phyloP scores from a whole-genome alignment of 768 basidiomycete genomes.

The Jaapia argillacea region DNA sequence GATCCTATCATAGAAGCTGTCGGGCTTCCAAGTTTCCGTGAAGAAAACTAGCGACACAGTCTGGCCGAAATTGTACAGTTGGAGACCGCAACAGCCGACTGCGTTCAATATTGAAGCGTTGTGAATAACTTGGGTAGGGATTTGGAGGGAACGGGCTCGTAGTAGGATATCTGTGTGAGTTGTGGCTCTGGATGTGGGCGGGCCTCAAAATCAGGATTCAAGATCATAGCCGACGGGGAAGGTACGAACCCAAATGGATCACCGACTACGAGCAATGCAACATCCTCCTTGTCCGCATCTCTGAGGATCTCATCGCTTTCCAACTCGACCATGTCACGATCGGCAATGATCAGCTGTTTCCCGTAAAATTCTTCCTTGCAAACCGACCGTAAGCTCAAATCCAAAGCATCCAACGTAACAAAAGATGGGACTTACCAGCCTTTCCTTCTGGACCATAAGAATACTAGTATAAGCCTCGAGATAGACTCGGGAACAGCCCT shows the following conservation, averaged over 20 bases:
- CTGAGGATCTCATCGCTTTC: constrained; percentile 83
- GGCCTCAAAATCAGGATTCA: too few relatives aligned
- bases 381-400: constrained; percentile 5
- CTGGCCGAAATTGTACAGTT: constrained; percentile 98
- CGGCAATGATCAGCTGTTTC: constrained; percentile 78
- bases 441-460: constrained; percentile 82
- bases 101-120: constrained; percentile 99
- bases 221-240: too few relatives aligned
- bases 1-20: constrained; percentile 89
- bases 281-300: constrained; percentile 71
- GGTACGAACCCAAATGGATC: constrained; percentile 99
- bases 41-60: constrained; percentile 95
- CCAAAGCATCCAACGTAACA: neutral
- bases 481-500: constrained; percentile 73
- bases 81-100: constrained; percentile 84
- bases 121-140: constrained; percentile 83
- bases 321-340: constrained; percentile 95
- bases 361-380: constrained; percentile 87
- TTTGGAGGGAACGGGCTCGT: constrained; percentile 69
- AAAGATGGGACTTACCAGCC: constrained; percentile 49
- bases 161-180: constrained; percentile 95
- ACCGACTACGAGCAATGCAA: constrained; percentile 89
- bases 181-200: constrained; percentile 82
- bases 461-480: constrained; percentile 97
- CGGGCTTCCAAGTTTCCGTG: constrained; percentile 93